Conservation (phyloP, 139 green algal species). For the Limnomonas spitsbergensis region DNA sequence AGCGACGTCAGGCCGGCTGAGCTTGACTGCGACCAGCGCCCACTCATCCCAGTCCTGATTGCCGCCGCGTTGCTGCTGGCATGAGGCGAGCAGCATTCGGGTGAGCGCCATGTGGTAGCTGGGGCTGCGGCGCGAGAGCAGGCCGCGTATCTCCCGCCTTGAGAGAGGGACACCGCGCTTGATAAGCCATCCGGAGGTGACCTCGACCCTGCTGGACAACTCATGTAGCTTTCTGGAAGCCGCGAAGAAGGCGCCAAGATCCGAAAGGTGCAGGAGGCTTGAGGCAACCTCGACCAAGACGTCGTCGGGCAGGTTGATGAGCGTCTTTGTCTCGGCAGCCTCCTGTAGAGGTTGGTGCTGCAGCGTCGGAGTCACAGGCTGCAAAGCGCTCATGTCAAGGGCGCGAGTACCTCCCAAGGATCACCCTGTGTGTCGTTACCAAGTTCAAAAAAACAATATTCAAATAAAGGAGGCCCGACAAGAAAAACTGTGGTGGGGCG, state of each 20-base stretch:
- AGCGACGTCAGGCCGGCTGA: not conserved
- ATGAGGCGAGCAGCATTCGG: not conserved
- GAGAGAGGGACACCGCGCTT: not conserved
- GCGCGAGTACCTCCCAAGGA: too few relatives aligned
- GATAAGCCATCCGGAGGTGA: not conserved
- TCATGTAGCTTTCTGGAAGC: not conserved
- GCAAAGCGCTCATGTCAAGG: too few relatives aligned
- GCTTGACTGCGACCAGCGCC: not conserved
- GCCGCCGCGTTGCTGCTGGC: not conserved
- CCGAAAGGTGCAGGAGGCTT: not conserved
- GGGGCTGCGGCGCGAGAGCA: not conserved
- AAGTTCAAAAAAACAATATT: too few relatives aligned
- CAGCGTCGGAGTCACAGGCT: too few relatives aligned
- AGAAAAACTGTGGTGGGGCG: too few relatives aligned
- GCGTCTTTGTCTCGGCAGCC: too few relatives aligned
- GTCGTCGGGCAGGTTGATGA: not conserved
- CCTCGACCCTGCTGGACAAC: not conserved
- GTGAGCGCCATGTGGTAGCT: not conserved
- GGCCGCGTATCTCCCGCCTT: not conserved
- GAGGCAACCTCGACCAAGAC: not conserved
- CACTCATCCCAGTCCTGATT: conserved; percentile 7
- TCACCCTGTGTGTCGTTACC: too few relatives aligned
- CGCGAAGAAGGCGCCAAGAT: not conserved
- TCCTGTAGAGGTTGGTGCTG: too few relatives aligned
- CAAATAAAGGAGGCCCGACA: too few relatives aligned